Evolutionary conservation across 805 yeast genomes (phyloP).

Genomic region (Clavispora fructus): DNA sequence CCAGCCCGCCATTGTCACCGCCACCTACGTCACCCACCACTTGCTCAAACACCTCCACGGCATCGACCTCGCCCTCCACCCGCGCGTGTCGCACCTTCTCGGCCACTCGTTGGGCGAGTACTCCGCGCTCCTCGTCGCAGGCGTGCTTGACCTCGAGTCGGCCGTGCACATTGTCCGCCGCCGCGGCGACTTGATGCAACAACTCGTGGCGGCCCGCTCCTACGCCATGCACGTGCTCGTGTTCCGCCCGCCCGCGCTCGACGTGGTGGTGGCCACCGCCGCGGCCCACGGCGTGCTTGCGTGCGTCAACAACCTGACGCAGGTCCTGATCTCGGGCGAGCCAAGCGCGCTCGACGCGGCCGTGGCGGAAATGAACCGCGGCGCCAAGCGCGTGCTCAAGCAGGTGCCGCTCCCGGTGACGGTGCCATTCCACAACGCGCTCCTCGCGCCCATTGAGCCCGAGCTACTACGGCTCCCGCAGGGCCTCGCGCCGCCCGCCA

Average conservation of each 20-base stretch:
- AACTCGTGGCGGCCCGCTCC: neutral
- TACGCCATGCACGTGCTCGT: slow-evolving; percentile 33
- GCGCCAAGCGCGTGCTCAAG: slow-evolving; percentile 18
- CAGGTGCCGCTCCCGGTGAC: slow-evolving; percentile 35
- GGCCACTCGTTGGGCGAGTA: slow-evolving; percentile 18
- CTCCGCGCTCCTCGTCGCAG: slow-evolving; percentile 13
- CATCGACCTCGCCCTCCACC: slow-evolving; percentile 14
- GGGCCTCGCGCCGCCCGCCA: neutral
- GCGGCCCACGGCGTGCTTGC: slow-evolving; percentile 33
- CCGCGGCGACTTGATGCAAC: slow-evolving; percentile 13
- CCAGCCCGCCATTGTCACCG: slow-evolving; percentile 49
- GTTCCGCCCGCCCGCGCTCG: slow-evolving; percentile 20
- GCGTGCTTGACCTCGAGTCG: slow-evolving; percentile 9
- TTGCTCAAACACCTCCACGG: slow-evolving; percentile 6
- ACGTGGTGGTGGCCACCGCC: slow-evolving; percentile 16
- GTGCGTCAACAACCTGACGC: slow-evolving; percentile 40
- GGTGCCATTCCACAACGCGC: slow-evolving; percentile 47
- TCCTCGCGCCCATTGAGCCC: slow-evolving; percentile 34
- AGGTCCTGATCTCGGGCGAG: slow-evolving; percentile 43
- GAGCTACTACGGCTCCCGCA: slow-evolving; percentile 14
- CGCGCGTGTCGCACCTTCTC: slow-evolving; percentile 5
- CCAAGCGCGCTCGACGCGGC: slow-evolving; percentile 18
- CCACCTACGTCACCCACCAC: slow-evolving; percentile 20
- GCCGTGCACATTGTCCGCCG: slow-evolving; percentile 14
- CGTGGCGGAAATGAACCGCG: slow-evolving; percentile 12